Evolutionary conservation across 805 yeast species (phyloP).

Genomic region (Nakazawaea ambrosiae): DNA sequence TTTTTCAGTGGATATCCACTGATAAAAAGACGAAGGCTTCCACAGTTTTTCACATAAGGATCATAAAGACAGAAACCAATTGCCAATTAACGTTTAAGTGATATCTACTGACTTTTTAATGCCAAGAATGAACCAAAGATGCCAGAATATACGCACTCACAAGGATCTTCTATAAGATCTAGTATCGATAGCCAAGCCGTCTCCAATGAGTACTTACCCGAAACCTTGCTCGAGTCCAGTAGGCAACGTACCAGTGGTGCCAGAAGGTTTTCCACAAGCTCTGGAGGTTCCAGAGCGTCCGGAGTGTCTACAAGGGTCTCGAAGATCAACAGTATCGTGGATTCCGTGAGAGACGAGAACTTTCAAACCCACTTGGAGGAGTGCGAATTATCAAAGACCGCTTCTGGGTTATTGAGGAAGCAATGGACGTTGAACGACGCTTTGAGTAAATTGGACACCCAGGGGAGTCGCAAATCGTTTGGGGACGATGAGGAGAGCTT

Average conservation of each 20-base stretch:
- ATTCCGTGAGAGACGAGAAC: conserved; percentile 19
- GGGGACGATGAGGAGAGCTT: conserved; percentile 5
- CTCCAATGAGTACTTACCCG: neutral
- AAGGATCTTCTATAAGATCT: neutral
- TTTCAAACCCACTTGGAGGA: conserved; percentile 13
- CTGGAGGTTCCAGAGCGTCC: neutral
- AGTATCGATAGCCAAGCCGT: neutral
- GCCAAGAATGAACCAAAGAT: too few species aligned
- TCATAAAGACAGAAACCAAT: too few species aligned
- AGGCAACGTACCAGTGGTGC: neutral
- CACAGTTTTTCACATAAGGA: too few species aligned
- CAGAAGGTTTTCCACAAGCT: conserved; percentile 2
- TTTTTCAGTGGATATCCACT: too few species aligned
- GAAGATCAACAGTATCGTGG: conserved; percentile 12
- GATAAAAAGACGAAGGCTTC: too few species aligned
- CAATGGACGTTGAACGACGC: conserved; percentile 20
- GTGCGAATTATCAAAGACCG: conserved; percentile 9
- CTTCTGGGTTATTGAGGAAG: conserved; percentile 15
- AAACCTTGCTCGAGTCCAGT: neutral
- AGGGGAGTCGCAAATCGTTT: conserved; percentile 3
- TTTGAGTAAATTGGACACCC: conserved; percentile 15
- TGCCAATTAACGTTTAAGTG: too few species aligned
- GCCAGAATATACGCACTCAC: too few species aligned
- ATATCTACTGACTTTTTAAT: too few species aligned
- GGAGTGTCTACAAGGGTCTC: conserved; percentile 2